These are phyloP conservation scores for Neurospora africana DNA, from an alignment of 495 filamentous ascomycete genomes.

Conservation along the genomic window DNA sequence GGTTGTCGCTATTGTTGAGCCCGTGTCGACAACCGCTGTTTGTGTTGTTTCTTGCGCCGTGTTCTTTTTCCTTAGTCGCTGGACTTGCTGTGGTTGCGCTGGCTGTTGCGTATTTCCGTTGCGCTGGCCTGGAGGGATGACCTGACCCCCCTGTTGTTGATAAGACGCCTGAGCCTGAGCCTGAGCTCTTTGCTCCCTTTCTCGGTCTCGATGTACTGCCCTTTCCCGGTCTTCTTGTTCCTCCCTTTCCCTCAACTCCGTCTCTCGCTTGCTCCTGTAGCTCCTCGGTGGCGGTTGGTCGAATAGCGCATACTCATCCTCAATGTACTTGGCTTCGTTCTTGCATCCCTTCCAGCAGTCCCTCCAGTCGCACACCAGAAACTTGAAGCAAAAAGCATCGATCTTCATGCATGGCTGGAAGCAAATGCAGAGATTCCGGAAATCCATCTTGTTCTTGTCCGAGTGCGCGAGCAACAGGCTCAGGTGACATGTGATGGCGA, in stretches of 20 bases:
- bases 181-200: background rate
- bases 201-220: constrained; percentile 5
- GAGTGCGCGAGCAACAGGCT: constrained; percentile 75
- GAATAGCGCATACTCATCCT: constrained; percentile 59
- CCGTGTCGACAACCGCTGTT: constrained; percentile 16
- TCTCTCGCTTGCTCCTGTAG: constrained; percentile 4
- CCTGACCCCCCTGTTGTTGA: constrained; percentile 8
- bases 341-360: constrained; percentile 93
- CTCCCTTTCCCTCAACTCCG: background rate
- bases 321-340: constrained; percentile 71
- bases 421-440: constrained; percentile 83
- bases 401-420: constrained; percentile 93
- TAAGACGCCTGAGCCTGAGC: constrained; percentile 4
- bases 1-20: constrained; percentile 29
- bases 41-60: constrained; percentile 5
- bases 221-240: constrained; percentile 1
- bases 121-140: background rate
- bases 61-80: constrained; percentile 30
- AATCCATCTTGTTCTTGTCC: constrained; percentile 92
- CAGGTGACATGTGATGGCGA: constrained; percentile 89
- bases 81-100: constrained; percentile 11
- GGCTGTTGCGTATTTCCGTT: constrained; percentile 14
- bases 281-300: constrained; percentile 37
- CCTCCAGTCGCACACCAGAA: constrained; percentile 82
- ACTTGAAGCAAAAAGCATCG: constrained; percentile 81